Percentiles rank a stretch among this genome's conserved stretches.
Conservation (phyloP, 2,329 filamentous ascomycete genomes). For the Penicillium digitatum region DNA sequence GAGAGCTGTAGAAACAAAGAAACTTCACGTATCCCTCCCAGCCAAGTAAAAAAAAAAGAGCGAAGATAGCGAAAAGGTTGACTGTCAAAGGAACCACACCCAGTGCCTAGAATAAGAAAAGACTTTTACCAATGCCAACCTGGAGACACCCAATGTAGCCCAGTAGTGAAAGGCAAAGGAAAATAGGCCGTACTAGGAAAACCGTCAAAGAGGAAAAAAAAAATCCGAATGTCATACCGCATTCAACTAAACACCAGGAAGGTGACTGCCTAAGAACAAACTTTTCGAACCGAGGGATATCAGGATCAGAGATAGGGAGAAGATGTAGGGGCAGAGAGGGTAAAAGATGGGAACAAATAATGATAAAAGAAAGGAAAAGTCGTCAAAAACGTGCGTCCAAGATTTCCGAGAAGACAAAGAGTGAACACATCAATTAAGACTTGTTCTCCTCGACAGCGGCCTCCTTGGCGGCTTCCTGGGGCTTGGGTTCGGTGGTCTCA, state of each 20-base stretch:
- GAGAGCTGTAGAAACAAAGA: slow-evolving; percentile 5
- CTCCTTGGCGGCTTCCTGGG: slow-evolving; percentile 45
- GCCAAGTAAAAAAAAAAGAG: slow-evolving; percentile 1
- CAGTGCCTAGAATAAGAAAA: slow-evolving; percentile 15
- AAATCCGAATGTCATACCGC: slow-evolving; percentile 29
- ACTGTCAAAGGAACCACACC: slow-evolving; percentile 9
- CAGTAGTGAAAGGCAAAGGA: not conserved
- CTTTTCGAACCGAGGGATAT: slow-evolving; percentile 45
- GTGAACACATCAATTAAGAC: slow-evolving; percentile 33
- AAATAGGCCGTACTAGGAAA: slow-evolving; percentile 3
- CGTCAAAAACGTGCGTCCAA: slow-evolving; percentile 37
- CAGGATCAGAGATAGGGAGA: slow-evolving; percentile 33
- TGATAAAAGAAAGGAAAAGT: slow-evolving; percentile 30
- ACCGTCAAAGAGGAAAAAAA: slow-evolving; percentile 12
- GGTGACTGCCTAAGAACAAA: slow-evolving; percentile 36
- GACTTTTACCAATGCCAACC: slow-evolving; percentile 20
- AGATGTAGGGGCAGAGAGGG: slow-evolving; percentile 22
- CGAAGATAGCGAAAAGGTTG: not conserved
- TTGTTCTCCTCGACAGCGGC: slow-evolving; percentile 40
- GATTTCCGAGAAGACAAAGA: slow-evolving; percentile 26
- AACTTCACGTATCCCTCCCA: slow-evolving; percentile 15
- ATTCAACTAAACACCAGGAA: slow-evolving; percentile 32
- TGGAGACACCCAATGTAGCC: not conserved
- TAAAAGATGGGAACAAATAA: slow-evolving; percentile 20
- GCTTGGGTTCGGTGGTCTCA: slow-evolving; percentile 45